phyloP scores from a whole-genome alignment of 2,329 filamentous ascomycete species.

The Beauveria scarabaeidicola region DNA sequence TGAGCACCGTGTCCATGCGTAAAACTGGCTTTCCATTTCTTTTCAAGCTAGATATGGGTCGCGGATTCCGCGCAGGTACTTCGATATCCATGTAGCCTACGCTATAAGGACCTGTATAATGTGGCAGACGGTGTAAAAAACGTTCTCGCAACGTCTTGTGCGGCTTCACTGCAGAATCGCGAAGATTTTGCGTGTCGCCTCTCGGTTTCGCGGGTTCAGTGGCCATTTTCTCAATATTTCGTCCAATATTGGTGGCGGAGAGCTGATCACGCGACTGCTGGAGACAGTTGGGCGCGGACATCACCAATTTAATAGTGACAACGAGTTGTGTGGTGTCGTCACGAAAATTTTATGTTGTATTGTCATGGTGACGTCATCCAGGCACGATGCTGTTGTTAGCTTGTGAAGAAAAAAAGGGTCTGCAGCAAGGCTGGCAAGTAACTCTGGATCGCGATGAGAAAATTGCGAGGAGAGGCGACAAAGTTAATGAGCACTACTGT shows the following conservation, averaged over 20 bases:
- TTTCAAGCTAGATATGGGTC: conserved; percentile 32
- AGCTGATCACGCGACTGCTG: background rate
- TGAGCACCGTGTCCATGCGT: conserved; percentile 47
- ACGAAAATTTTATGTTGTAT: background rate
- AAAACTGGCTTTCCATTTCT: conserved; percentile 30
- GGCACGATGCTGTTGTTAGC: background rate
- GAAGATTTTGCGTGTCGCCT: conserved; percentile 4
- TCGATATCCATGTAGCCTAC: conserved; percentile 63
- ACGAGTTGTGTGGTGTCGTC: background rate
- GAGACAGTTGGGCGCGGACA: background rate
- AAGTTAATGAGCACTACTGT: background rate
- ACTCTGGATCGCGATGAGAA: too few species aligned
- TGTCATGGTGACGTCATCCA: conserved; percentile 5
- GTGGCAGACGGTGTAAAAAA: conserved; percentile 43
- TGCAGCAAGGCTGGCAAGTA: background rate
- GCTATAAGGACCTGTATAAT: conserved; percentile 56
- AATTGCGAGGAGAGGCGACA: background rate
- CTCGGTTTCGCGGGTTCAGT: background rate
- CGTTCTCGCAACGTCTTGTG: conserved; percentile 27
- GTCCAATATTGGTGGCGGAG: background rate
- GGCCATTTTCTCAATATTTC: background rate
- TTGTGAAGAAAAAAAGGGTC: background rate
- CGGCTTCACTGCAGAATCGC: conserved; percentile 19
- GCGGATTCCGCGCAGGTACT: conserved; percentile 41
- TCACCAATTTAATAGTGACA: background rate